Percentiles rank a stretch among this genome's conserved stretches.
phyloP scores from a whole-genome alignment of 345 rosid genomes.

The Garcia nutans region DNA sequence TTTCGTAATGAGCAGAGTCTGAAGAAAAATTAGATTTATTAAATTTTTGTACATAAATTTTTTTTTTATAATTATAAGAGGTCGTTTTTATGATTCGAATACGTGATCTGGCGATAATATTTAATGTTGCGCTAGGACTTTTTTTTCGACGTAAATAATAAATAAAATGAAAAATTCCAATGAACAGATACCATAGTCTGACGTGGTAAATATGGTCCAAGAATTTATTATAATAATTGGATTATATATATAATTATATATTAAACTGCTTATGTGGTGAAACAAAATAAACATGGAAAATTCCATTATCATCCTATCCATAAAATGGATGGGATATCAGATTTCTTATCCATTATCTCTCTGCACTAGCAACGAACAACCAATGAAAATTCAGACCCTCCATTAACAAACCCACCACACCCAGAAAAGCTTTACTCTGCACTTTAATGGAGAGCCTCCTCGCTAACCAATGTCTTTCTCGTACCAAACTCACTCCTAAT shows the following conservation, averaged over 20 bases:
- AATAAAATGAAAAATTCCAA: no score
- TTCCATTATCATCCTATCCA: not conserved
- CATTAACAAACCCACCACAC: not conserved
- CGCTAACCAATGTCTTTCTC: conserved; percentile 43
- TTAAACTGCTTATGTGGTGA: not conserved
- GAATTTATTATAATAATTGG: not conserved
- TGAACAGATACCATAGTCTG: no score
- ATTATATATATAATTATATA: not conserved
- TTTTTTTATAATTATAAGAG: no score
- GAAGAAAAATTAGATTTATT: no score
- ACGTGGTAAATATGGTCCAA: no score
- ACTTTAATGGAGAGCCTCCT: conserved; percentile 51
- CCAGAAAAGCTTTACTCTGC: not conserved
- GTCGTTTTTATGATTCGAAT: no score
- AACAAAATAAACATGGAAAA: not conserved
- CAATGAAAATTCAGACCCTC: not conserved
- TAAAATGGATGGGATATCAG: conserved; percentile 28
- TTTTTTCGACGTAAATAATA: no score
- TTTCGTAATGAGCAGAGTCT: no score
- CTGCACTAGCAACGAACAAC: not conserved
- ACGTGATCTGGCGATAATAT: no score
- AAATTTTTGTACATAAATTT: no score
- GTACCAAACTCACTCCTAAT: conserved; percentile 36
- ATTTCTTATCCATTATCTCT: conserved; percentile 35
- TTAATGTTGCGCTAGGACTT: no score